Percentiles rank a stretch among this genome's conserved stretches.
Conservation (phyloP, 495 filamentous ascomycete species). For the Tuber aestivum region DNA sequence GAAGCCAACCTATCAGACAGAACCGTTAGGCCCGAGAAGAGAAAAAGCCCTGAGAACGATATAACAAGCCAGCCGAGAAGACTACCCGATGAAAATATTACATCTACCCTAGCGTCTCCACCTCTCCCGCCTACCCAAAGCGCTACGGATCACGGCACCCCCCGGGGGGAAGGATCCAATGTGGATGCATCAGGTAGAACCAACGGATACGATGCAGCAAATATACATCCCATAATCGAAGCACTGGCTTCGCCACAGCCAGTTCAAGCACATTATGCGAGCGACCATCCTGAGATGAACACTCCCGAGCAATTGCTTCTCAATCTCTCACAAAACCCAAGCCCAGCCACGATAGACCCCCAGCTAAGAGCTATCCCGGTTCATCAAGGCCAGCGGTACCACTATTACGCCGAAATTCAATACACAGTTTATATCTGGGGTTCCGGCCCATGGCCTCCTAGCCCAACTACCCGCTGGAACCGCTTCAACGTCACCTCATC, state of each 20-base stretch:
- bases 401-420: not conserved
- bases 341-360: not conserved
- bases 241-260: not conserved
- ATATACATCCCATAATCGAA: not conserved
- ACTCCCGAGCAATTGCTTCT: conserved; percentile 1
- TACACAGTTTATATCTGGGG: conserved; percentile 2
- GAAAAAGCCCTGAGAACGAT: not conserved
- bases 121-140: not conserved
- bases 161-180: not conserved
- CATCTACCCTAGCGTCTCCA: not conserved
- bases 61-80: not conserved
- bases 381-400: not conserved
- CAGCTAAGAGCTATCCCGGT: not conserved
- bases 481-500: not conserved
- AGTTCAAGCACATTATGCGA: not conserved
- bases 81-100: not conserved
- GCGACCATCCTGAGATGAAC: not conserved
- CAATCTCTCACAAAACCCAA: conserved; percentile 2
- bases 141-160: not conserved
- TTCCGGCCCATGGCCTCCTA: not conserved
- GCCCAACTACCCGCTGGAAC: conserved; percentile 1
- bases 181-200: not conserved
- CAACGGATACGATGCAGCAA: not conserved
- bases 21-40: not conserved
- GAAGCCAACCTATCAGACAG: not conserved